Conservation (phyloP, 2,329 filamentous ascomycete species). For the Fusarium napiforme region DNA sequence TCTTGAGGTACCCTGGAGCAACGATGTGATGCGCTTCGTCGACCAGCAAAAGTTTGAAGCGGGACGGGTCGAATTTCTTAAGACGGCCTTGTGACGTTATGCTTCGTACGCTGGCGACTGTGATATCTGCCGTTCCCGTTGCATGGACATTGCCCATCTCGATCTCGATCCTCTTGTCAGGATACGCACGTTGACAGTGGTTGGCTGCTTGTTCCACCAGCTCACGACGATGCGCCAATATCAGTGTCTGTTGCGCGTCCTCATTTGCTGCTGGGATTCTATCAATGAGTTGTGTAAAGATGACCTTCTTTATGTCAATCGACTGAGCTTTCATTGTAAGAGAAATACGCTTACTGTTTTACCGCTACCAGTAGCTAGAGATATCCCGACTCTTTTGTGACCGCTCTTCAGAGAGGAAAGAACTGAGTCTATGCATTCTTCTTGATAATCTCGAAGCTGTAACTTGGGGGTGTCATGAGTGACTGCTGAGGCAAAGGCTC, state of each 20-base stretch:
- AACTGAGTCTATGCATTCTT: slow-evolving; percentile 90
- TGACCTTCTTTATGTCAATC: slow-evolving; percentile 68
- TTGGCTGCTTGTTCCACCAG: slow-evolving; percentile 92
- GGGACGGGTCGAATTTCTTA: slow-evolving; percentile 80
- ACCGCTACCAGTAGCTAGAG: slow-evolving; percentile 86
- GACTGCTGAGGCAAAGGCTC: slow-evolving; percentile 39
- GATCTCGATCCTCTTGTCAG: slow-evolving; percentile 82
- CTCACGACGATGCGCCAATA: slow-evolving; percentile 91
- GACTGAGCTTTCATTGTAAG: neutral
- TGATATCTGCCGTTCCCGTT: slow-evolving; percentile 87
- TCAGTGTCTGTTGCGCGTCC: slow-evolving; percentile 78
- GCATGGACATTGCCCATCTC: slow-evolving; percentile 88
- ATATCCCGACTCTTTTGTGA: slow-evolving; percentile 83
- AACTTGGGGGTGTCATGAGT: slow-evolving; percentile 52
- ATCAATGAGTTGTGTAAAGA: slow-evolving; percentile 95
- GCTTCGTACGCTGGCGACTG: slow-evolving; percentile 89
- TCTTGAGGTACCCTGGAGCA: slow-evolving; percentile 79
- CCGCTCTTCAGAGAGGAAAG: slow-evolving; percentile 74
- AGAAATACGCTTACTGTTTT: slow-evolving; percentile 75
- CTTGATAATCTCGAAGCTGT: slow-evolving; percentile 83
- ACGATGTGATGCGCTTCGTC: slow-evolving; percentile 99
- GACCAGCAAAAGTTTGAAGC: slow-evolving; percentile 91
- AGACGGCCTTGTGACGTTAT: slow-evolving; percentile 81
- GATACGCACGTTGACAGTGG: slow-evolving; percentile 86
- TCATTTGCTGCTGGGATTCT: slow-evolving; percentile 68